Percentiles rank a stretch among this genome's conserved stretches.
phyloP scores from a whole-genome alignment of 225 moss, liverwort and hornwort species.

The Physcomitrellopsis africana region DNA sequence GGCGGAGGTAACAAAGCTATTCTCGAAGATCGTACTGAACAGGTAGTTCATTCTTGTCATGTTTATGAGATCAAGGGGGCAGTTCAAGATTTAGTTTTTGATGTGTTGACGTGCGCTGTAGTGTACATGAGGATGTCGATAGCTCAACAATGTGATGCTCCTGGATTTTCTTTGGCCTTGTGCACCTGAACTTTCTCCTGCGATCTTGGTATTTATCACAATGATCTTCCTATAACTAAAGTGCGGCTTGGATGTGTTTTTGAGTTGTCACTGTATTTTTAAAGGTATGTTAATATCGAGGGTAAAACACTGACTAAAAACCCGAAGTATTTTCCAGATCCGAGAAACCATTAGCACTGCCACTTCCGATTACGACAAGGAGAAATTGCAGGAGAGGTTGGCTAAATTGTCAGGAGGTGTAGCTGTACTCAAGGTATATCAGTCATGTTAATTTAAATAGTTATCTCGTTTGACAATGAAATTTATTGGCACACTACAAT shows the following conservation, averaged over 20 bases:
- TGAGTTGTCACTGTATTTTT: no score
- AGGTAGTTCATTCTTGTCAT: constrained; percentile 37
- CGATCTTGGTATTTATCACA: background rate
- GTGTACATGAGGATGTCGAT: no score
- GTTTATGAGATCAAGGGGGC: background rate
- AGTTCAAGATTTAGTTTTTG: background rate
- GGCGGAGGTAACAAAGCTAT: constrained; percentile 79
- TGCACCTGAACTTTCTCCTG: no score
- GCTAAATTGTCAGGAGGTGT: constrained; percentile 98
- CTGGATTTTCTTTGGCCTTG: no score
- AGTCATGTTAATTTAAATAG: background rate
- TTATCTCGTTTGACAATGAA: background rate
- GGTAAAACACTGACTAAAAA: background rate
- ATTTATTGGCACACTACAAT: background rate
- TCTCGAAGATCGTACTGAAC: constrained; percentile 87
- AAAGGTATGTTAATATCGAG: no score
- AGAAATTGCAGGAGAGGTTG: constrained; percentile 90
- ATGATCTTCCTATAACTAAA: background rate
- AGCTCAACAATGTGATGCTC: no score
- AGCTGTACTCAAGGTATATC: constrained; percentile 85
- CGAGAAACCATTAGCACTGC: constrained; percentile 78
- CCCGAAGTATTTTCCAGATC: constrained; percentile 43
- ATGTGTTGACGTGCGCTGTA: no score
- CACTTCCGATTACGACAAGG: constrained; percentile 96
- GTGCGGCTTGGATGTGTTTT: background rate